Base-by-base conservation (phyloP, 495 filamentous ascomycete species). In the Astrothelium subdiscretum region DNA sequence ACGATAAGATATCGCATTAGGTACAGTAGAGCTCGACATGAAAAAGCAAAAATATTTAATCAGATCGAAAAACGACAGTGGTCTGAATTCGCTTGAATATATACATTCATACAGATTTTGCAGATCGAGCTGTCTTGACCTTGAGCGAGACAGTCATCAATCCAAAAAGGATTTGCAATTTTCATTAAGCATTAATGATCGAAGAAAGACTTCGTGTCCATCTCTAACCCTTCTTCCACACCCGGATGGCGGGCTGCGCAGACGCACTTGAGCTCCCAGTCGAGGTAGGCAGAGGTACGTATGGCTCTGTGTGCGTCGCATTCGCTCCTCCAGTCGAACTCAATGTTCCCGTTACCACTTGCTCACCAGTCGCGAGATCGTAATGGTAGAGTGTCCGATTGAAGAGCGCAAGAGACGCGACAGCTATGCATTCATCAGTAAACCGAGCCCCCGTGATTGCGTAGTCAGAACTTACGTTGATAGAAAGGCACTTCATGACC, bases 231-330 rank as follows among this genome's bases (percentile, higher is more conserved):
- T 15, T 29, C 24, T 29, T 8, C 48, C 48, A 54, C 24, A 8
- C 12, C 0, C 48, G 48, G 20, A 54, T 20, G 24, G 8, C 1
- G 3, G 48, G 48, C 48, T 8, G 5, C 3, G 22, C 48, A 8
- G 48, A 54, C 8, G 57, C n/a, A 18, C 35, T 48, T 11, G 59
- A 42, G n/a, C 38, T 29, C 2, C 24, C 44, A 22, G 60, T 38
- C 3, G 60, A 44, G n/a, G 40, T 35, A 12, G 79, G 73, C 64
- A 83, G 65, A 8, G 79, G 69, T 44, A 81, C 80, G 65, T 74
- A 84, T 5, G 76, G 72, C 66, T 83, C 75, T 0, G 82, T 84
- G 70, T 85, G 82, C 32, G 82, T 86, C 6, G 81, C 77, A 54
- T 72, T 76, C 0, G 76, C 73, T 4, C 72, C 70, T 0, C 83